These are phyloP conservation scores for Citrullus amarus DNA, from an alignment of 306 rosid species.

Conservation along the genomic window DNA sequence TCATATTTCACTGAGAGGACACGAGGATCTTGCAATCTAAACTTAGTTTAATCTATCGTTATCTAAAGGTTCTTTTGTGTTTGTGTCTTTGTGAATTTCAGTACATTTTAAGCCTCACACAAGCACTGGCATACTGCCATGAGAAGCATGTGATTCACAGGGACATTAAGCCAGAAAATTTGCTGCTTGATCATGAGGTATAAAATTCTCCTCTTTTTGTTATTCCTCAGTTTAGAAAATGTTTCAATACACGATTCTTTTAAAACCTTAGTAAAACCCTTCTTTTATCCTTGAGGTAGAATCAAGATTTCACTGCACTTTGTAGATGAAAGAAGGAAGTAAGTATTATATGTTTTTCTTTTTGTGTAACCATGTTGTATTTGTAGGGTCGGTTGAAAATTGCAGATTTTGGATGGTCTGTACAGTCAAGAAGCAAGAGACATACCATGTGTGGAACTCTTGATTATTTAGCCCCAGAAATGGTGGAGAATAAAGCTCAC, in stretches of 20 bases:
- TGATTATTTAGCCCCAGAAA: conserved; percentile 88
- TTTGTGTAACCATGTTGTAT: not conserved
- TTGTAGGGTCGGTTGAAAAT: conserved; percentile 77
- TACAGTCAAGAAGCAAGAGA: conserved; percentile 67
- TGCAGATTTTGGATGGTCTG: conserved; percentile 96
- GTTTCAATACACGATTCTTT: not conserved
- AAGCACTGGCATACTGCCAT: conserved; percentile 81
- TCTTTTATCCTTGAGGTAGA: not conserved
- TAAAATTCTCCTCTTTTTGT: not conserved
- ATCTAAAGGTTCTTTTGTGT: not conserved
- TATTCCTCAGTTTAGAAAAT: not conserved
- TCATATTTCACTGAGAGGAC: not conserved
- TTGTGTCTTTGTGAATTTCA: conserved; percentile 18
- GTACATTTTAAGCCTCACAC: conserved; percentile 72
- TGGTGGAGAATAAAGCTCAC: conserved; percentile 81
- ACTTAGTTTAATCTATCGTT: not conserved
- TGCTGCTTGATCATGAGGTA: conserved; percentile 87
- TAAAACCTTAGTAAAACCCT: not conserved
- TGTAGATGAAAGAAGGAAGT: not conserved
- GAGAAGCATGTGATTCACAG: conserved; percentile 88
- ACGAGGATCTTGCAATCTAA: not conserved
- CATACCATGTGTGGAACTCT: conserved; percentile 88
- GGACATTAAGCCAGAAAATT: conserved; percentile 87
- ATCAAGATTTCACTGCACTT: not conserved
- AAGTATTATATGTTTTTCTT: not conserved